Evolutionary conservation across 371 early-diverging fungal genomes (phyloP), one percentile per base, ranked within the genome.

Genomic region (Umbelopsis sp.): DNA sequence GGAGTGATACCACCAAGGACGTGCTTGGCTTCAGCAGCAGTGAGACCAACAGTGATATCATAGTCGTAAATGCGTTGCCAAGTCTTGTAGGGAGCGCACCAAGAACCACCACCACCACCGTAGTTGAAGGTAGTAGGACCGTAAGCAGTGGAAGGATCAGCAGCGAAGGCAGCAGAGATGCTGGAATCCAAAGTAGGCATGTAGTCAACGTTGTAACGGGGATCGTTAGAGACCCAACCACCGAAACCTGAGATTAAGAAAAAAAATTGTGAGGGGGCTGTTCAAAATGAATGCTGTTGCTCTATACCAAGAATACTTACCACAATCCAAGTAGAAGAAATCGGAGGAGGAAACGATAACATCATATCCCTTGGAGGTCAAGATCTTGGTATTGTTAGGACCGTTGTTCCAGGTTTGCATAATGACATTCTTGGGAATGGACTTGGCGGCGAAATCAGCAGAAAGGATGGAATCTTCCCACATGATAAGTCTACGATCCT

Each of bases 31-130:
- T 84, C 89, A 2, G 80, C 74, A 18, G 74, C 76, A 14, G 89
- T 88, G 69, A 93, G 74, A 35, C 87, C 87, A 50, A 80, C 81
- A 3, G 85, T 81, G 35, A 89, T 82, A 68, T 93, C 92, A 68
- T 90, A 94, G 66, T 77, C 76, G 70, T 94, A 94, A 6, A 93
- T 84, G 48, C 88, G 86, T 81, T 91, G 92, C 93, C 93, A 93
- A 25, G 85, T 81, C 80, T 94, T 94, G 84, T 83, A 92, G 20
- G 93, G 93, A 57, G 57, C 57, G 57, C 57, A 57, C 57, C 57
- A 57, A 8, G 67, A 52, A 53, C 51, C 52, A 44, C 52, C 52
- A 38, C 53, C 53, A 25, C 67, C 67, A 44, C 53, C 50, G 50
- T 70, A 72, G 70, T 75, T 78, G 69, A 63, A 11, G 62, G 29